Evolutionary conservation across 1,139 yeast genomes (phyloP).

Genomic region (Sugiyamaella sp.): DNA sequence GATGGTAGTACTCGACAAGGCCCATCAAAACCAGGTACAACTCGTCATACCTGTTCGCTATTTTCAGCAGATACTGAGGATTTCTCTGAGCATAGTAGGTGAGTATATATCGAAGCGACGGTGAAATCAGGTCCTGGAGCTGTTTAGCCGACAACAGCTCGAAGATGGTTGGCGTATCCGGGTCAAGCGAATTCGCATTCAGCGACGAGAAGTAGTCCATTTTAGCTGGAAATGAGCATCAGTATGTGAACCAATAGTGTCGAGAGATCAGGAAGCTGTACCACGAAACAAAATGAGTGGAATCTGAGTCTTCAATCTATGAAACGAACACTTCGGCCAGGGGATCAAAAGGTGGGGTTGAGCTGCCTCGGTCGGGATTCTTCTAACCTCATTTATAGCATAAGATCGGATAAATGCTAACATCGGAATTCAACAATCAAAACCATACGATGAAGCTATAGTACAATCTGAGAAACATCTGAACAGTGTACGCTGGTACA

Average conservation of each 20-base stretch:
- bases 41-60: constrained; percentile 78
- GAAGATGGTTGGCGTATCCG: constrained; percentile 77
- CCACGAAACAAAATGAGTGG: too few relatives aligned
- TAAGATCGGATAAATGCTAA: too few relatives aligned
- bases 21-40: constrained; percentile 64
- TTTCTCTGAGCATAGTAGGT: constrained; percentile 80
- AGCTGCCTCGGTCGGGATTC: too few relatives aligned
- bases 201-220: constrained; percentile 86
- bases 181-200: constrained; percentile 74
- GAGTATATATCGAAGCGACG: constrained; percentile 77
- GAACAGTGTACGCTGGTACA: too few relatives aligned
- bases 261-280: too few relatives aligned
- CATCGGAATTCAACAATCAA: too few relatives aligned
- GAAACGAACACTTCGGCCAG: too few relatives aligned
- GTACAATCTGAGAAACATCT: too few relatives aligned
- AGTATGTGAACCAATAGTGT: not conserved
- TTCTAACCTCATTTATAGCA: too few relatives aligned
- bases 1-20: constrained; percentile 71
- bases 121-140: constrained; percentile 74
- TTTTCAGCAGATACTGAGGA: constrained; percentile 65
- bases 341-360: not conserved
- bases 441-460: too few relatives aligned
- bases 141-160: constrained; percentile 83
- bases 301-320: too few relatives aligned
- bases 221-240: not conserved